Evolutionary conservation across 2,329 filamentous ascomycete genomes (phyloP).

Genomic region (Fusarium illudens): DNA sequence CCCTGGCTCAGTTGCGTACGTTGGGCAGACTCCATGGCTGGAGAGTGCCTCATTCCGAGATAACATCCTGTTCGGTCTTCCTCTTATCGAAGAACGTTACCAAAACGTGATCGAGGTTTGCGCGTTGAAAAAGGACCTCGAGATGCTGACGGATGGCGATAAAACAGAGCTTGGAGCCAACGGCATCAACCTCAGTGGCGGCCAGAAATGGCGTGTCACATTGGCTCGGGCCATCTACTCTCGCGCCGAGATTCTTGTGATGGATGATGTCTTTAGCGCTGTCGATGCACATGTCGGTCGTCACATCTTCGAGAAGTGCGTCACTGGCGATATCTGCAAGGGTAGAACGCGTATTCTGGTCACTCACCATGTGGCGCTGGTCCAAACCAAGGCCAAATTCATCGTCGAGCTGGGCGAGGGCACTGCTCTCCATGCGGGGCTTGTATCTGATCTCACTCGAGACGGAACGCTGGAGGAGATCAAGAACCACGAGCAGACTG

Average conservation of each 20-base stretch:
- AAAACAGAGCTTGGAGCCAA: constrained; percentile 84
- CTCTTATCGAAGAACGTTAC: constrained; percentile 74
- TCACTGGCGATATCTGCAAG: constrained; percentile 73
- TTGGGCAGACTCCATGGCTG: constrained; percentile 85
- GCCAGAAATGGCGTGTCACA: constrained; percentile 83
- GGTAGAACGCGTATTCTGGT: constrained; percentile 80
- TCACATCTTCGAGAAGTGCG: constrained; percentile 79
- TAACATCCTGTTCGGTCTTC: constrained; percentile 81
- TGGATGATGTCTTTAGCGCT: constrained; percentile 87
- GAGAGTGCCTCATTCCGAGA: constrained; percentile 82
- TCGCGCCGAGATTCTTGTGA: constrained; percentile 75
- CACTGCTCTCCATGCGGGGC: constrained; percentile 68
- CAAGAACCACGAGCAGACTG: constrained; percentile 62
- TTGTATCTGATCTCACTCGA: constrained; percentile 69
- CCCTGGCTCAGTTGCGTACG: constrained; percentile 74
- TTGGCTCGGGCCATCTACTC: constrained; percentile 84
- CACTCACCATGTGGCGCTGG: constrained; percentile 80
- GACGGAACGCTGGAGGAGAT: constrained; percentile 66
- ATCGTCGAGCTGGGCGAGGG: constrained; percentile 78
- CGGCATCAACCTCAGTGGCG: constrained; percentile 84
- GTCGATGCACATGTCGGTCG: constrained; percentile 84
- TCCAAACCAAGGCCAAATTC: constrained; percentile 75
- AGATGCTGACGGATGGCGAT: constrained; percentile 80
- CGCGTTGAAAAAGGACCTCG: constrained; percentile 77
- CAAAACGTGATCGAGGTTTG: constrained; percentile 75